Base-by-base conservation (phyloP, 164 flowering plant genomes). In the Paratinospora sagittata region DNA sequence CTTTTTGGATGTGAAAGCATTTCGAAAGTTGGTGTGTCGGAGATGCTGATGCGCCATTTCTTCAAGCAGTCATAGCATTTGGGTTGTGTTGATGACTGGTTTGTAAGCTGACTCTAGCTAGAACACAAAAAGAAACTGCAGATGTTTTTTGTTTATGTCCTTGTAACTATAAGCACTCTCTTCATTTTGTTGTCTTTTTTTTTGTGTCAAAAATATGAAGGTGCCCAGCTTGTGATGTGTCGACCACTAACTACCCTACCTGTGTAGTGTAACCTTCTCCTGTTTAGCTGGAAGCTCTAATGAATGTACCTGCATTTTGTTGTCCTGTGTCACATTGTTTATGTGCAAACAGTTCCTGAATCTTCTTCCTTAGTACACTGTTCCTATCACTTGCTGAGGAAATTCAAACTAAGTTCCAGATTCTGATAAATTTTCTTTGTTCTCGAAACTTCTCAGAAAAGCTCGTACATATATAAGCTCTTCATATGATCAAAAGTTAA, bases 1-100 rank as follows among this genome's bases (percentile, higher is more conserved):
- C 93, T 95, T 70, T 83, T 95, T 69, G 89, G 90, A 69, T 88
- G 93, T 73, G 89, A 86, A 75, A 89, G 86, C 83, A 77, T 94
- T 70, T 81, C 95, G 21, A 84, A 88, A 6, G 24, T 88, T 76
- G 92, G 86, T 69, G 81, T 95, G 71, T 72, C 83, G 6, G 93
- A 90, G 79, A 78, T 85, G 85, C 62, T 94, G 76, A 78, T 78
- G 13, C 86, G 82, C 66, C 96, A 94, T 78, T 74, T 91, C 67
- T 81, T 79, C 75, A 84, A 80, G 78, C 77, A 69, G 72, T 83
- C 86, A 70, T 88, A 82, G 84, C 73, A 27, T 69, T 67, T 69
- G 41, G 23, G n/a, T 68, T 19, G 27, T 57, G 52, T 73, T 72
- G n/a, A n/a, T n/a, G 76, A 74, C 80, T 82, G 87, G 92, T 86